A percentile compares a stretch with the other conserved stretches of the same genome.
These are phyloP conservation scores for Lecanosticta acicola DNA, from an alignment of 2,329 filamentous ascomycete species.

Conservation along the genomic window DNA sequence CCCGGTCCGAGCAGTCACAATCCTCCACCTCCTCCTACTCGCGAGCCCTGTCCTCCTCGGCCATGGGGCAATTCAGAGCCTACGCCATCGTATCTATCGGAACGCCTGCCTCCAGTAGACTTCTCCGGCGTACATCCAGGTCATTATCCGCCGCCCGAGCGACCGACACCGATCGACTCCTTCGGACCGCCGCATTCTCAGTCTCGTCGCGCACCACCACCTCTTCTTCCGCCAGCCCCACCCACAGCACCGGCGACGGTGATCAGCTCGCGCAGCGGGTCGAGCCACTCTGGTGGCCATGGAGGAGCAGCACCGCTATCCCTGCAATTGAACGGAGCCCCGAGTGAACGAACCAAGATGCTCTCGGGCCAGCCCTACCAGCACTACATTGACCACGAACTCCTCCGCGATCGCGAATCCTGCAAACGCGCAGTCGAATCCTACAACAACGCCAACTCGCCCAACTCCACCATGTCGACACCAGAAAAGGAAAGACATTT, in stretches of 20 bases:
- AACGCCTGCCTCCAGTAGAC: slow-evolving; percentile 15
- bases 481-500: slow-evolving; percentile 66
- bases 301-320: slow-evolving; percentile 28
- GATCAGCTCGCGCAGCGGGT: slow-evolving; percentile 20
- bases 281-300: slow-evolving; percentile 37
- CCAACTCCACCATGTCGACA: slow-evolving; percentile 50
- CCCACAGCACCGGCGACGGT: slow-evolving; percentile 9
- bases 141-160: slow-evolving; percentile 3
- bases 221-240: slow-evolving; percentile 10
- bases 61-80: slow-evolving; percentile 5
- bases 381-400: slow-evolving; percentile 65
- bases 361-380: slow-evolving; percentile 71
- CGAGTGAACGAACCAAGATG: slow-evolving; percentile 83
- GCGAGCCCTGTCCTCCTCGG: slow-evolving; percentile 15
- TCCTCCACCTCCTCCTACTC: slow-evolving; percentile 11
- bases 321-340: slow-evolving; percentile 22
- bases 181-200: background rate
- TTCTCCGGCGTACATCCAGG: slow-evolving; percentile 12
- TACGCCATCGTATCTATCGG: slow-evolving; percentile 5
- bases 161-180: slow-evolving; percentile 1
- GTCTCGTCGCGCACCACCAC: slow-evolving; percentile 2
- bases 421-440: slow-evolving; percentile 76
- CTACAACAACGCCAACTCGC: slow-evolving; percentile 60
- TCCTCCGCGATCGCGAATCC: slow-evolving; percentile 76
- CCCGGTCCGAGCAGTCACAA: background rate